phyloP scores from a whole-genome alignment of 495 filamentous ascomycete genomes.

The Astrocystis sublimbata region DNA sequence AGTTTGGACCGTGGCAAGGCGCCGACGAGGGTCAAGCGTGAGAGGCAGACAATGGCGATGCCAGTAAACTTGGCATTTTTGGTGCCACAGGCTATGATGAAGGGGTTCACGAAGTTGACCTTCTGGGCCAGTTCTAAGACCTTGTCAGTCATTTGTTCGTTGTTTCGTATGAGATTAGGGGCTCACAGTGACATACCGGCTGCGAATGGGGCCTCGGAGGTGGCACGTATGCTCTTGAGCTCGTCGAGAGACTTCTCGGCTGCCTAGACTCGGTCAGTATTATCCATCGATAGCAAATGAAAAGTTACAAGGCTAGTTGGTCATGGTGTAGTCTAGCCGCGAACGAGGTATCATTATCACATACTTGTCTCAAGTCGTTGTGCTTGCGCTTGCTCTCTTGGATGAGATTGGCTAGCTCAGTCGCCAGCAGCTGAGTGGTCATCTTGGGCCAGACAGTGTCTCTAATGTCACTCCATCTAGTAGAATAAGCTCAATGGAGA shows the following conservation, averaged over 20 bases:
- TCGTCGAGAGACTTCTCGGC: slow-evolving; percentile 93
- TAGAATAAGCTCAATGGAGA: not conserved
- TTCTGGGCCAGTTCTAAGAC: slow-evolving; percentile 74
- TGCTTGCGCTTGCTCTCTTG: slow-evolving; percentile 96
- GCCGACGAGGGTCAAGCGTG: slow-evolving; percentile 78
- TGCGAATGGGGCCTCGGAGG: slow-evolving; percentile 79
- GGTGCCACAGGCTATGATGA: slow-evolving; percentile 86
- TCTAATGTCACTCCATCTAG: slow-evolving; percentile 29
- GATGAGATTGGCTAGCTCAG: slow-evolving; percentile 87
- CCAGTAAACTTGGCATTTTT: slow-evolving; percentile 85
- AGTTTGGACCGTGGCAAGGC: slow-evolving; percentile 72
- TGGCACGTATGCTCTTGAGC: slow-evolving; percentile 73
- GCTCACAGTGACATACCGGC: slow-evolving; percentile 59
- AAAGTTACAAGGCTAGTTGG: not conserved
- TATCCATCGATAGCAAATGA: not conserved
- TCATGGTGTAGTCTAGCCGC: not conserved
- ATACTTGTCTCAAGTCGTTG: slow-evolving; percentile 79
- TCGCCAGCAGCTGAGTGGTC: slow-evolving; percentile 87
- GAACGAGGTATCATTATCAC: slow-evolving; percentile 21
- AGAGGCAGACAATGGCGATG: slow-evolving; percentile 83
- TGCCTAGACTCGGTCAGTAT: slow-evolving; percentile 56
- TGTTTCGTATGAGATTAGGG: not conserved
- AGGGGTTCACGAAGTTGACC: slow-evolving; percentile 84
- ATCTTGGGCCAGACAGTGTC: slow-evolving; percentile 57
- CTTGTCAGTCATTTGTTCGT: slow-evolving; percentile 24